Evolutionary conservation across 805 yeast species (phyloP), one percentile per base, ranked within the genome.

Genomic region (Wickerhamiella alocasiicola): DNA sequence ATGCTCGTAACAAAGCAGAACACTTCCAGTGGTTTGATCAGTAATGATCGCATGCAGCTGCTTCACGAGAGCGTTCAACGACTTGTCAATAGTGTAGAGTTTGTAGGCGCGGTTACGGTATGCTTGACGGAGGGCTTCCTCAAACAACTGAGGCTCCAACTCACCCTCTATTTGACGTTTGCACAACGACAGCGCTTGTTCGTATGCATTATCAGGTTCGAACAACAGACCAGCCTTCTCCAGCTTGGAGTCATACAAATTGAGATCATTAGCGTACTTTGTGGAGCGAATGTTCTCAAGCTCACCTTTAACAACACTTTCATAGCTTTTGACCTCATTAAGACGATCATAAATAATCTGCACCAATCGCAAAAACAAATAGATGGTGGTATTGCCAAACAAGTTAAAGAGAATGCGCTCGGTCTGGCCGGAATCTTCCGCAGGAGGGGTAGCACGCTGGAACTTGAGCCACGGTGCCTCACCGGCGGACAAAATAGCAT

Each of bases 111-210:
- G 79, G 62, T 88, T 91, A 54, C 91, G 74, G 64, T 81, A 91
- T 0, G 93, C 95, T 66, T 88, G 96, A 47, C 99, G 82, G 44
- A 91, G 63, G 13, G 94, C 73, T 60, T 91, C 98, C 64, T 91
- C 99, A 59, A 81, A 93, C 80, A 85, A 78, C 59, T 80, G 91
- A 47, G 83, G 94, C 55, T 91, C 99, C 36, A 91, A 63, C 27
- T 84, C 91, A 21, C 94, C 94, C 49, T 83, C 91, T 48, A 91
- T 79, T 39, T 84, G 66, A 48, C 75, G 72, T 49, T 75, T 83
- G 44, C 93, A 74, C 42, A 91, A 67, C 2, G 65, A 67, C 44
- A 91, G 64, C n/a, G 84, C 71, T 59, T 88, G 95, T 26, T 68
- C 64, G 59, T 91, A 91, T 36, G 60, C 57, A 41, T 61, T 50